A percentile compares a stretch with the other conserved stretches of the same genome.
Conservation (phyloP, 495 filamentous ascomycete genomes). For the Xylaria longipes region DNA sequence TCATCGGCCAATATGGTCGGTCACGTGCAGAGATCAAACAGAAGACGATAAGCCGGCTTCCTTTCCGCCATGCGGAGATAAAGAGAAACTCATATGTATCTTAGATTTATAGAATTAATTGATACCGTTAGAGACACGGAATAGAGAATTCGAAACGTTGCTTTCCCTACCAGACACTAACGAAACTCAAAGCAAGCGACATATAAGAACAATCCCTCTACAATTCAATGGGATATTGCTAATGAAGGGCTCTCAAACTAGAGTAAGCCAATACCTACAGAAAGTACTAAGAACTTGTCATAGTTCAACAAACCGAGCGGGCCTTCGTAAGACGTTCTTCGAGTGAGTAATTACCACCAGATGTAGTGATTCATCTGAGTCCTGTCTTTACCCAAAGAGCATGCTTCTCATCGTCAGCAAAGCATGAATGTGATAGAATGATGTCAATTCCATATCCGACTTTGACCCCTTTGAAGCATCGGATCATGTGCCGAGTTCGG, state of each 20-base stretch:
- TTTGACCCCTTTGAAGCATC: conserved; percentile 2
- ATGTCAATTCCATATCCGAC: background rate
- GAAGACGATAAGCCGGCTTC: background rate
- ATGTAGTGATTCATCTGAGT: background rate
- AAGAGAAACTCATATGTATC: background rate
- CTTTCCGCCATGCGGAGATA: background rate
- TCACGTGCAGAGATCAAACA: conserved; percentile 1
- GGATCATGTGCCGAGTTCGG: conserved; percentile 6
- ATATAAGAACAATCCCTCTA: background rate
- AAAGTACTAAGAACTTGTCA: background rate
- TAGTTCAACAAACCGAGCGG: background rate
- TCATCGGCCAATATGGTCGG: background rate
- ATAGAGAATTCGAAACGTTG: background rate
- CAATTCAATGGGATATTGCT: background rate
- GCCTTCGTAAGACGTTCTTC: background rate
- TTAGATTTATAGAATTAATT: background rate
- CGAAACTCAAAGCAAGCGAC: background rate
- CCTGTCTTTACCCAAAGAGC: background rate
- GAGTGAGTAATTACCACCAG: background rate
- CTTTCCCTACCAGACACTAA: background rate
- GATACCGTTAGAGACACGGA: background rate
- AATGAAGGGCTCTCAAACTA: background rate
- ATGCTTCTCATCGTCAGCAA: background rate
- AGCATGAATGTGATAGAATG: conserved; percentile 1
- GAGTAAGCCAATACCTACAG: background rate